Percentiles rank a stretch among this genome's conserved stretches.
Evolutionary conservation across 768 basidiomycete genomes (phyloP).

Genomic region (Lentinus tigrinus): DNA sequence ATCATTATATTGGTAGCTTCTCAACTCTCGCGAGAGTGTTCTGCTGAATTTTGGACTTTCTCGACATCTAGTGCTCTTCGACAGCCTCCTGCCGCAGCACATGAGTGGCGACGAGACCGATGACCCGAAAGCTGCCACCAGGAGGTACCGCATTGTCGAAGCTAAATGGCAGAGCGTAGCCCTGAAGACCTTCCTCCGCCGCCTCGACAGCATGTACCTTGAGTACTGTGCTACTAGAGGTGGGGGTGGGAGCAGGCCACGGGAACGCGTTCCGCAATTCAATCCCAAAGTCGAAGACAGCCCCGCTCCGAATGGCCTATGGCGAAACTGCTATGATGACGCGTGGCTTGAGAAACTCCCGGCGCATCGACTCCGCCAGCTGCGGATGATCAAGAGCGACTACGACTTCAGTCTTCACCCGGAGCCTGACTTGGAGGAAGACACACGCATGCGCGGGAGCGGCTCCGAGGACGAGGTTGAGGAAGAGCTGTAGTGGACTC

Average conservation of each 20-base stretch:
- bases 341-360: not conserved
- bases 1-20: not conserved
- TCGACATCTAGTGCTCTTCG: not conserved
- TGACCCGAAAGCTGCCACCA: not conserved
- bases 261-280: not conserved
- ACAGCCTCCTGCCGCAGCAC: not conserved
- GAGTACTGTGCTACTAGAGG: not conserved
- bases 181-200: slow-evolving; percentile 1
- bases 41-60: not conserved
- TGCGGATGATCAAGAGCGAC: not conserved
- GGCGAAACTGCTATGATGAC: slow-evolving; percentile 7
- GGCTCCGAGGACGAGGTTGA: no score
- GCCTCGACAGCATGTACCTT: not conserved
- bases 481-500: no score
- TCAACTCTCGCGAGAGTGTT: not conserved
- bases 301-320: not conserved
- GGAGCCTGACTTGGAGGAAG: no score
- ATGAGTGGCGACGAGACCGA: slow-evolving; percentile 11
- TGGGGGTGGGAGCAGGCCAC: not conserved
- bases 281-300: not conserved
- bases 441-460: no score
- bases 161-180: not conserved
- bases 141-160: slow-evolving; percentile 3
- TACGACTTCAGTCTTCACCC: not conserved
- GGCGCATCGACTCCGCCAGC: not conserved